Evolutionary conservation across 139 green algal genomes (phyloP).

Genomic region (Chlamydomonas eustigma): DNA sequence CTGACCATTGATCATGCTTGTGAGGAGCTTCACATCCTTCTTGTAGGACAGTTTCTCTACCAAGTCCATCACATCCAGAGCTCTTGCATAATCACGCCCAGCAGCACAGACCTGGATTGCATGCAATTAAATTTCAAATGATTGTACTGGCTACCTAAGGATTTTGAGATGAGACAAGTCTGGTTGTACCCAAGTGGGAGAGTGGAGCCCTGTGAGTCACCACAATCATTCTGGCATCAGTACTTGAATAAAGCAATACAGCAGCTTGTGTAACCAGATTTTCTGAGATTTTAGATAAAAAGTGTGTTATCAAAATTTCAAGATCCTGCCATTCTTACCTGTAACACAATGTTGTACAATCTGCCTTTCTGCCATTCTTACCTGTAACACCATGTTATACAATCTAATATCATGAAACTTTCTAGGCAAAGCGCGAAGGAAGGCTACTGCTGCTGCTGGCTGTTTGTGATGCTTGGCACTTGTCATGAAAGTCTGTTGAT

Average conservation of each 20-base stretch:
- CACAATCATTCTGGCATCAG: not conserved
- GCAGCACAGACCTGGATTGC: not conserved
- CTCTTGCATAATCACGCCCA: not conserved
- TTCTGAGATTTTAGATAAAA: too few relatives aligned
- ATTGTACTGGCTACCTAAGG: too few relatives aligned
- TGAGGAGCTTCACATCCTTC: slow-evolving; percentile 21
- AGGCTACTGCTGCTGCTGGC: not conserved
- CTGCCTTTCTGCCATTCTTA: too few relatives aligned
- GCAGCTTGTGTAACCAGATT: too few relatives aligned
- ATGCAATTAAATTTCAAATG: too few relatives aligned
- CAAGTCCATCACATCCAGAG: slow-evolving; percentile 22
- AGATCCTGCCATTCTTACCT: too few relatives aligned
- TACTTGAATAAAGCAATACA: too few relatives aligned
- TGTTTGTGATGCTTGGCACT: not conserved
- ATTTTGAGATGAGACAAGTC: too few relatives aligned
- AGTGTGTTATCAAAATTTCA: too few relatives aligned
- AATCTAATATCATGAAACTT: not conserved
- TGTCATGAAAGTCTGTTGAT: not conserved
- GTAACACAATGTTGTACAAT: slow-evolving; percentile 18
- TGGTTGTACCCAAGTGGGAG: too few relatives aligned
- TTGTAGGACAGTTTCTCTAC: not conserved
- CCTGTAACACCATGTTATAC: slow-evolving; percentile 22
- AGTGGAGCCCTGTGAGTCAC: too few relatives aligned
- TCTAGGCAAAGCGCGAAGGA: slow-evolving; percentile 11
- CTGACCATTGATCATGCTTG: slow-evolving; percentile 38